A percentile compares a stretch with the other conserved stretches of the same genome.
Evolutionary conservation across 2,329 filamentous ascomycete species (phyloP).

Genomic region (Ophiostoma sp.): DNA sequence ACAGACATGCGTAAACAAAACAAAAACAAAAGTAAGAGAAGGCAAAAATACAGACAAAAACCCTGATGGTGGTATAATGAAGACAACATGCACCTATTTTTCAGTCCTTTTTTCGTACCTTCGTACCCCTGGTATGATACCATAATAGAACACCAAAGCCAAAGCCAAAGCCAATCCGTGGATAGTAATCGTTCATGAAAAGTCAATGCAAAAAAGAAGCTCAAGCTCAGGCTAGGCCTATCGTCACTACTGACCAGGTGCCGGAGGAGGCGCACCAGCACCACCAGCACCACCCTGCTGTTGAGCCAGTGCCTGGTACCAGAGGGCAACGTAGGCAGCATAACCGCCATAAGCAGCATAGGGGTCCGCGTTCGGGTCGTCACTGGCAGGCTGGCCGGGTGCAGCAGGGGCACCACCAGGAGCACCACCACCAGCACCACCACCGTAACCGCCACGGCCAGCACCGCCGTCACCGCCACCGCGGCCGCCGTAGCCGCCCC

Average conservation of each 20-base stretch:
- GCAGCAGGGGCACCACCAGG: constrained; percentile 39
- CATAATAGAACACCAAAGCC: neutral
- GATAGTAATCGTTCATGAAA: no score
- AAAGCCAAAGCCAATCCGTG: no score
- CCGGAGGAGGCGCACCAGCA: constrained; percentile 21
- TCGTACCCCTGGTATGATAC: neutral
- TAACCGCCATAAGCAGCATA: constrained; percentile 85
- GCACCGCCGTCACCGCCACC: constrained; percentile 46
- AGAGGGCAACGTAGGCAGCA: constrained; percentile 75
- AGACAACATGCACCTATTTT: neutral
- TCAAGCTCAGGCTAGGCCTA: neutral
- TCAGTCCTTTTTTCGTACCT: no score
- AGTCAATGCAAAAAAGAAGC: neutral
- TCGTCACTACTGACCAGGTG: constrained; percentile 19
- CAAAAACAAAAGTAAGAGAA: constrained; percentile 3
- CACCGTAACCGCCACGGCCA: constrained; percentile 48
- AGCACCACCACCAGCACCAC: constrained; percentile 51
- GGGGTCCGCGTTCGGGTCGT: constrained; percentile 59
- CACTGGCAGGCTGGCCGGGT: constrained; percentile 45
- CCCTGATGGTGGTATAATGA: constrained; percentile 1
- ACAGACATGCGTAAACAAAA: neutral
- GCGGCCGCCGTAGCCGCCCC: constrained; percentile 47
- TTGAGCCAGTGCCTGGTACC: constrained; percentile 67
- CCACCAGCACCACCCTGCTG: constrained; percentile 31
- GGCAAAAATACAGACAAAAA: neutral